Base-by-base conservation (phyloP, 208 protist species). In the Leishmania amazonensis region DNA sequence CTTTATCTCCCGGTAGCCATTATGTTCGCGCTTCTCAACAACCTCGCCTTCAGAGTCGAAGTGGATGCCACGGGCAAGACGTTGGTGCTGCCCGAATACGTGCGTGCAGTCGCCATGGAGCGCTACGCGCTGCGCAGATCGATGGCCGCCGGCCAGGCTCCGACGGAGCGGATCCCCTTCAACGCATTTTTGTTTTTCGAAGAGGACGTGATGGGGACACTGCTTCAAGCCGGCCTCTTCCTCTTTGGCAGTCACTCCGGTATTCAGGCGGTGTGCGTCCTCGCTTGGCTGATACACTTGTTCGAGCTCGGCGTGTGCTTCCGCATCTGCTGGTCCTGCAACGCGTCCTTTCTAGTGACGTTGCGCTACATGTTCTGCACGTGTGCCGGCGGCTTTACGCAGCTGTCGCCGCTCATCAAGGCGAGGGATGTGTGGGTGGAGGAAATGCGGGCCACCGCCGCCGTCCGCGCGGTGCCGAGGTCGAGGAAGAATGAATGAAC, bases 1-100 rank as follows among this genome's bases (percentile, higher is more conserved):
- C 38, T 84, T 3, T 93, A 90, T 78, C 38, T 88, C 31, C 90
- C 89, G 0, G 82, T 79, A 28, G 79, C 86, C 3, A 24, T 87
- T 19, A 5, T 78, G n/a, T 91, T 96, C 76, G 3, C 91, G 31
- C 78, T 94, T n/a, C 60, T 96, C 45, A 96, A 90, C 78, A 93
- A 93, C 72, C 76, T 96, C 21, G 90, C 87, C 8, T 85, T 87
- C 17, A 54, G 76, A 51, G 84, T 79, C 1, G 87, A 80, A 4
- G 75, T 88, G 58, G 85, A 88, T 72, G 82, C 71, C 19, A 71
- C 83, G 0, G 87, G 89, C 15, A 86, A 75, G 57, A 47, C 64
- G 42, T 75, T 88, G 35, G 67, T 94, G 74, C 17, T 88, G 70
- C 86, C 89, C 13, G 79, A 72, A 1, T 79, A 88, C 75, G 75